Percentiles rank a stretch among this genome's conserved stretches.
Evolutionary conservation across 208 protist species (phyloP).

Genomic region (Leishmania martiniquensis): DNA sequence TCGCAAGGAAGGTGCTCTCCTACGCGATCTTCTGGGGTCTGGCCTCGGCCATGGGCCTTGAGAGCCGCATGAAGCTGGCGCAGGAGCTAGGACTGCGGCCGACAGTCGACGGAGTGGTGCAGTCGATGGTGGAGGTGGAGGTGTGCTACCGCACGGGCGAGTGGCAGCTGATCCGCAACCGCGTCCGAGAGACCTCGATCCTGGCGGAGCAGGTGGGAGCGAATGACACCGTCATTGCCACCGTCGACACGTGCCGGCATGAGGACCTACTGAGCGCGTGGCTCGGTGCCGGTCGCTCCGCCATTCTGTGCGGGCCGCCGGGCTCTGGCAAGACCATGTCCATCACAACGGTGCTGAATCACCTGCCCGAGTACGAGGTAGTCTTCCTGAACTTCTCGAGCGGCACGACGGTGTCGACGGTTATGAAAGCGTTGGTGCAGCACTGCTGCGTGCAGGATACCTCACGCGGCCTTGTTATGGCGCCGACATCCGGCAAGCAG

Average conservation of each 20-base stretch:
- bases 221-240: conserved; percentile 97
- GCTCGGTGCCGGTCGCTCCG: conserved; percentile 93
- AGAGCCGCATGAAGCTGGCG: conserved; percentile 64
- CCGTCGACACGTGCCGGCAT: conserved; percentile 98
- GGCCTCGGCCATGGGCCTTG: conserved; percentile 69
- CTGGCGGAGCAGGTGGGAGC: conserved; percentile 91
- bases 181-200: conserved; percentile 87
- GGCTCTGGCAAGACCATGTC: conserved; percentile 99
- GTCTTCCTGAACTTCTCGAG: conserved; percentile 99
- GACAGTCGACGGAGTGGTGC: conserved; percentile 26
- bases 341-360: conserved; percentile 92
- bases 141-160: conserved; percentile 76
- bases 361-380: conserved; percentile 92
- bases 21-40: conserved; percentile 97
- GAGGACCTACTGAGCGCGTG: conserved; percentile 96
- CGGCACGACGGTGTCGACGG: conserved; percentile 94
- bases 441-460: conserved; percentile 96
- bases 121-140: conserved; percentile 85
- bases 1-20: conserved; percentile 58
- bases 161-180: conserved; percentile 77
- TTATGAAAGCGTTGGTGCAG: conserved; percentile 98
- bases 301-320: conserved; percentile 98
- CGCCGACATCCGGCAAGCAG: conserved; percentile 90
- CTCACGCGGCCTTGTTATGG: conserved; percentile 88
- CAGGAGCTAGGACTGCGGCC: conserved; percentile 54